Evolutionary conservation across 805 yeast genomes (phyloP).

Genomic region (Myxozyma neotropica): DNA sequence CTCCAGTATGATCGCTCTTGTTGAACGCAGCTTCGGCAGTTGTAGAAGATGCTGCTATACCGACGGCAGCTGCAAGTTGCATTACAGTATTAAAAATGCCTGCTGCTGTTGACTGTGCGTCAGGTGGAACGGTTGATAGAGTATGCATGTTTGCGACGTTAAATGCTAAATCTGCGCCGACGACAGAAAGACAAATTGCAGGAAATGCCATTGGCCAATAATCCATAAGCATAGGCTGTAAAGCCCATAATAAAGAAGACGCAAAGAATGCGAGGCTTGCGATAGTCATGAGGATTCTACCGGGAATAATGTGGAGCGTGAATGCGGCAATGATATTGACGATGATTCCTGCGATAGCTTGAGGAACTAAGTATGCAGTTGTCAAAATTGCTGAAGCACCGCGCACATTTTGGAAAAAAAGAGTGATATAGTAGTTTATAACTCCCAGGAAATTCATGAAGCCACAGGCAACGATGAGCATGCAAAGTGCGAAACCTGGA

Average conservation of each 20-base stretch:
- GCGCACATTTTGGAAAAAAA: constrained; percentile 50
- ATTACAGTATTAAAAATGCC: constrained; percentile 52
- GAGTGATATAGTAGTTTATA: constrained; percentile 45
- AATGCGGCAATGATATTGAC: constrained; percentile 53
- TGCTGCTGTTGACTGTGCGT: constrained; percentile 51
- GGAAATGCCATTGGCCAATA: constrained; percentile 54
- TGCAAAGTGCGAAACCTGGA: constrained; percentile 45
- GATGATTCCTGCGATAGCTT: constrained; percentile 47
- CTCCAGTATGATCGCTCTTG: neutral
- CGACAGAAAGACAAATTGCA: constrained; percentile 46
- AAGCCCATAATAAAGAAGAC: constrained; percentile 49
- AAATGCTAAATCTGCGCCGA: constrained; percentile 54
- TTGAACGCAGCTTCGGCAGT: constrained; percentile 45
- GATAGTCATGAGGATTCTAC: constrained; percentile 45
- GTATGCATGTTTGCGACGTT: constrained; percentile 51
- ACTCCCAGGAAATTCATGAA: constrained; percentile 52
- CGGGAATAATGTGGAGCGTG: constrained; percentile 51
- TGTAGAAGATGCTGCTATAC: constrained; percentile 47
- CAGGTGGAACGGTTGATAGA: constrained; percentile 47
- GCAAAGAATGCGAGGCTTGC: constrained; percentile 46
- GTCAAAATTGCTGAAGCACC: constrained; percentile 47
- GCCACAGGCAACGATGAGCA: constrained; percentile 44
- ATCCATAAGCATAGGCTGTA: constrained; percentile 43
- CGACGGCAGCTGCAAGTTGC: constrained; percentile 49
- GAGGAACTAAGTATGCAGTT: constrained; percentile 50